A percentile compares a stretch with the other conserved stretches of the same genome.
Evolutionary conservation across 169 alveolate species (phyloP).

Genomic region (Eimeria zaria): DNA sequence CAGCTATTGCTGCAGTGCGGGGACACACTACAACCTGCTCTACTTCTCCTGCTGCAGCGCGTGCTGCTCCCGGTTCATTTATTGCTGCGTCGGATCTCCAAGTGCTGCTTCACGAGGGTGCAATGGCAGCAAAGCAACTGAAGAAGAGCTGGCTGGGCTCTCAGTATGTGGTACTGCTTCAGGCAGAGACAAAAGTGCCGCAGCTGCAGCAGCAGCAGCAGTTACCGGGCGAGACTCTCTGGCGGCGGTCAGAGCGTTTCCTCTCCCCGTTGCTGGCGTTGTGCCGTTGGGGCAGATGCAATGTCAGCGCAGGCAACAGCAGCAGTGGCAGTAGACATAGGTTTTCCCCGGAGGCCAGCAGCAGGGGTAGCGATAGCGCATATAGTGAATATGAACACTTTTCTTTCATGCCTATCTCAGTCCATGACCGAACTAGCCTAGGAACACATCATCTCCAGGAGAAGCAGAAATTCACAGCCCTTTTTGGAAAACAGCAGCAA

Average conservation of each 20-base stretch:
- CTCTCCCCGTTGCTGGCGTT: not conserved
- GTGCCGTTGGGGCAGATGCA: not conserved
- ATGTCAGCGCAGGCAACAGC: conserved; percentile 1
- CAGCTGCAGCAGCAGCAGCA: not conserved
- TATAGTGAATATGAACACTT: not conserved
- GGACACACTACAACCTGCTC: not conserved
- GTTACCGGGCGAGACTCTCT: not conserved
- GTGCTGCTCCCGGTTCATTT: conserved; percentile 11
- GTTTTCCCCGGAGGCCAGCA: not conserved
- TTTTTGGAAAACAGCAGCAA: not conserved
- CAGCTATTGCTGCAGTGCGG: conserved; percentile 42
- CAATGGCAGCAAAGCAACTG: conserved; percentile 14
- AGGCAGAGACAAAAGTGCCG: conserved; percentile 2
- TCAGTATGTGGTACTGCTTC: conserved; percentile 16
- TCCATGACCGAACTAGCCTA: not conserved
- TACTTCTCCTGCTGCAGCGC: not conserved
- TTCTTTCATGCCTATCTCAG: not conserved
- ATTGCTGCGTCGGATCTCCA: not conserved
- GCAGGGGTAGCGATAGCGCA: not conserved
- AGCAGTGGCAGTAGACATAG: not conserved
- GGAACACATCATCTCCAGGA: not conserved
- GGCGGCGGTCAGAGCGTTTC: not conserved
- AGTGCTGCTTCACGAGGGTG: conserved; percentile 29
- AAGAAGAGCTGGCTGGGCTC: conserved; percentile 13
- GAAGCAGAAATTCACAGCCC: not conserved